Conservation (phyloP, 805 yeast genomes). For the Scheffersomyces ergatensis region DNA sequence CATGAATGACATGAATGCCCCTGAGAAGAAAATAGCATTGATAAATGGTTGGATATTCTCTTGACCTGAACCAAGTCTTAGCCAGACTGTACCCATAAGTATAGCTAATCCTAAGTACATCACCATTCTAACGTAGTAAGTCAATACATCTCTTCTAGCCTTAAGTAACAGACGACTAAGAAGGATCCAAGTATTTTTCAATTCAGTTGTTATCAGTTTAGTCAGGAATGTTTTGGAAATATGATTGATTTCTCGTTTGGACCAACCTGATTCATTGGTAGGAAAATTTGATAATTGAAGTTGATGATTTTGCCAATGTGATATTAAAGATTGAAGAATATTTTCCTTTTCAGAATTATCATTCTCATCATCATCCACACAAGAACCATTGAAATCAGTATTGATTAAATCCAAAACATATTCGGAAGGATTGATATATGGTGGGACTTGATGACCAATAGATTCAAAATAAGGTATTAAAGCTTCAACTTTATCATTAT, state of each 20-base stretch:
- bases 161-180: conserved; percentile 25
- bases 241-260: no score
- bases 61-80: conserved; percentile 24
- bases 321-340: conserved; percentile 1
- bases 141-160: conserved; percentile 31
- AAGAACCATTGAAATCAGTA: conserved; percentile 17
- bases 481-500: conserved; percentile 12
- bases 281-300: neutral
- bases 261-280: no score
- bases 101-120: conserved; percentile 41
- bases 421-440: conserved; percentile 23
- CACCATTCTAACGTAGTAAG: conserved; percentile 32
- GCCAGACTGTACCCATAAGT: conserved; percentile 36
- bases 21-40: conserved; percentile 38
- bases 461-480: conserved; percentile 15
- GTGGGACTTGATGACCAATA: conserved; percentile 16
- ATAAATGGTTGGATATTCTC: conserved; percentile 31
- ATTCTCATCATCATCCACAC: neutral
- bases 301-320: conserved; percentile 3
- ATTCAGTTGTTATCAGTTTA: neutral
- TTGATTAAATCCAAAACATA: conserved; percentile 25
- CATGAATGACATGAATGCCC: conserved; percentile 42
- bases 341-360: conserved; percentile 1
- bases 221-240: no score
- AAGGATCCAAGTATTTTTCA: conserved; percentile 15